Evolutionary conservation across 2,329 filamentous ascomycete species (phyloP).

Genomic region (Aspergillus versicolor): DNA sequence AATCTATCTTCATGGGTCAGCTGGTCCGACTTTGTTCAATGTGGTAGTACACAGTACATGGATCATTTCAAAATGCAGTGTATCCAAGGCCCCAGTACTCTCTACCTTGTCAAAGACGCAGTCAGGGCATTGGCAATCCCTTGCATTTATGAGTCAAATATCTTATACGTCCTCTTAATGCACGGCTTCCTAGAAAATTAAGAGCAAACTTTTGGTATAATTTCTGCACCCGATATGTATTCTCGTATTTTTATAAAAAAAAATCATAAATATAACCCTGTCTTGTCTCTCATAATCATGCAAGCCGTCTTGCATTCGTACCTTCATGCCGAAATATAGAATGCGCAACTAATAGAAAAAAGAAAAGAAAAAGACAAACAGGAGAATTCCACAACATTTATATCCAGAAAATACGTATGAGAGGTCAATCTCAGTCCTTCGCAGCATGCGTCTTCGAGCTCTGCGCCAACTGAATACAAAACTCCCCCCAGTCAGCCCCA

Average conservation of each 20-base stretch:
- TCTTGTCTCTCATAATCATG: neutral
- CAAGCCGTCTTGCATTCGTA: neutral
- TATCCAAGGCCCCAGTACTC: neutral
- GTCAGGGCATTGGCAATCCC: neutral
- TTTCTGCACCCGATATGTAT: neutral
- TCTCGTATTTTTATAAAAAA: neutral
- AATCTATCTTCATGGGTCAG: neutral
- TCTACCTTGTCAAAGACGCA: neutral
- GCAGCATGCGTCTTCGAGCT: slow-evolving; percentile 28
- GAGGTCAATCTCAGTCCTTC: slow-evolving; percentile 1
- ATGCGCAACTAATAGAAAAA: neutral
- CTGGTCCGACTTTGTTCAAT: neutral
- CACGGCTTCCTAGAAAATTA: neutral
- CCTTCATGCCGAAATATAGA: neutral
- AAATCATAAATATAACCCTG: neutral
- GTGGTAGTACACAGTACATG: neutral
- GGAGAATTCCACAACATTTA: neutral
- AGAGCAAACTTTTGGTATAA: neutral
- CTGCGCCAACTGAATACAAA: slow-evolving; percentile 64
- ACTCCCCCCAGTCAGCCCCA: slow-evolving; percentile 66
- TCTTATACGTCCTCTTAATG: neutral
- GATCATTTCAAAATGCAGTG: slow-evolving; percentile 1
- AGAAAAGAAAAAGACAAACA: neutral
- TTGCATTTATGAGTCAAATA: neutral
- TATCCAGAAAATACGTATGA: neutral